Conservation (phyloP, 2,329 filamentous ascomycete genomes). For the Pseudopyricularia javanii region DNA sequence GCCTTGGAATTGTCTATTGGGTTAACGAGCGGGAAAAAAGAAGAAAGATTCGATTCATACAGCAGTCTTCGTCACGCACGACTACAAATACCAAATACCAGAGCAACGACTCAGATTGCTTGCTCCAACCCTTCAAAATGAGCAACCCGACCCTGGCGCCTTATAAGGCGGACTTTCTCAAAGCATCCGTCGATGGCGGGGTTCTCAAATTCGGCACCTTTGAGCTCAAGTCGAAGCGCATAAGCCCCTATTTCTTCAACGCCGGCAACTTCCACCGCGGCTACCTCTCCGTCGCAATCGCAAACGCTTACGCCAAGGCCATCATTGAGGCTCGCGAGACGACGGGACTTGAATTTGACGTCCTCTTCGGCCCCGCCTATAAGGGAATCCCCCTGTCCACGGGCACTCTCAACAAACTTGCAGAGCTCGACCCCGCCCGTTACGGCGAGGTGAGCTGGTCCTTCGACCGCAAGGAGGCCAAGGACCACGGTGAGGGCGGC, state of each 20-base stretch:
- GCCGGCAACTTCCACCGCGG: constrained; percentile 81
- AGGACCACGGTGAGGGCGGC: constrained; percentile 91
- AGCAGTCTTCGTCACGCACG: too few species aligned
- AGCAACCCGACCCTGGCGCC: constrained; percentile 27
- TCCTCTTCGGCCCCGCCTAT: constrained; percentile 90
- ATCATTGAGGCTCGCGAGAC: constrained; percentile 36
- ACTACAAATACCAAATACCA: too few species aligned
- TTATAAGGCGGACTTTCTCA: constrained; percentile 64
- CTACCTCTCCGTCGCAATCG: constrained; percentile 63
- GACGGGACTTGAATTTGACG: constrained; percentile 50
- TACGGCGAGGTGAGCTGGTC: constrained; percentile 68
- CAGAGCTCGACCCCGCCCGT: constrained; percentile 15
- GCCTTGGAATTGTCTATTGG: too few species aligned
- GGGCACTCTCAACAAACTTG: constrained; percentile 37
- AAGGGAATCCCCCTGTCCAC: constrained; percentile 91
- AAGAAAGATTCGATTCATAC: too few species aligned
- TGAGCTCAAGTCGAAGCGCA: constrained; percentile 83
- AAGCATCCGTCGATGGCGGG: constrained; percentile 52
- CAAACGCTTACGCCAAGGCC: constrained; percentile 65
- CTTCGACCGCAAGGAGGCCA: constrained; percentile 93
- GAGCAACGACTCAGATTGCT: too few species aligned
- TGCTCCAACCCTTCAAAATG: too few species aligned
- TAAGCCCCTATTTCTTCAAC: constrained; percentile 97
- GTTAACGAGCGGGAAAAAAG: too few species aligned
- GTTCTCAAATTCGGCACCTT: constrained; percentile 75